Conservation (phyloP, 345 rosid species). For the Heritiera littoralis region DNA sequence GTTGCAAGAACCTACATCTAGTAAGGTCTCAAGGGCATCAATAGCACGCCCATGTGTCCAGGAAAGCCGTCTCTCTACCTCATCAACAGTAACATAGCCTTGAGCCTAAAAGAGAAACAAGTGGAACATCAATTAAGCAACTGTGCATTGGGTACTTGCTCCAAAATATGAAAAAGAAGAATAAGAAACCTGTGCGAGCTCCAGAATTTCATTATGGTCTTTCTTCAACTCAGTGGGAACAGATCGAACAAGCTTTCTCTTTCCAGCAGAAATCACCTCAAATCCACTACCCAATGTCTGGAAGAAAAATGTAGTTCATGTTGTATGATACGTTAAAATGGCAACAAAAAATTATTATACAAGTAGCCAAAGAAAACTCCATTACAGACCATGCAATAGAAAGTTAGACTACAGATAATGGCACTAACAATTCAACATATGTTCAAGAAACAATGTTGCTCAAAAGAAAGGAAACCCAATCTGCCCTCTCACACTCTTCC, state of each 20-base stretch:
- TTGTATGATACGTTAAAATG: background rate
- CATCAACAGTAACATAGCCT: constrained; percentile 86
- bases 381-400: background rate
- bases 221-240: constrained; percentile 92
- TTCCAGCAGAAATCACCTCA: constrained; percentile 89
- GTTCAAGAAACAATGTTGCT: background rate
- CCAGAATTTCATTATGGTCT: constrained; percentile 91
- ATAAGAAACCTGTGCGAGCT: constrained; percentile 72
- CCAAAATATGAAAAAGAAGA: background rate
- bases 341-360: background rate
- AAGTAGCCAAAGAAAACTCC: background rate
- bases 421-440: background rate
- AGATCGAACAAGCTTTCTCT: constrained; percentile 83
- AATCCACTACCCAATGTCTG: constrained; percentile 86
- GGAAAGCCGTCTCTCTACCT: constrained; percentile 67
- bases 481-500: background rate
- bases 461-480: background rate
- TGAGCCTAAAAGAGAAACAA: constrained; percentile 52
- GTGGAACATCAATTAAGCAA: background rate
- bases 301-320: background rate
- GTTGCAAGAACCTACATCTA: constrained; percentile 51
- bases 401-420: constrained; percentile 1
- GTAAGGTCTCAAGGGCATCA: constrained; percentile 73
- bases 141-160: constrained; percentile 9
- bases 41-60: constrained; percentile 88